Percentiles rank a stretch among this genome's conserved stretches.
Conservation (phyloP, 345 rosid genomes). For the Aegle marmelos region DNA sequence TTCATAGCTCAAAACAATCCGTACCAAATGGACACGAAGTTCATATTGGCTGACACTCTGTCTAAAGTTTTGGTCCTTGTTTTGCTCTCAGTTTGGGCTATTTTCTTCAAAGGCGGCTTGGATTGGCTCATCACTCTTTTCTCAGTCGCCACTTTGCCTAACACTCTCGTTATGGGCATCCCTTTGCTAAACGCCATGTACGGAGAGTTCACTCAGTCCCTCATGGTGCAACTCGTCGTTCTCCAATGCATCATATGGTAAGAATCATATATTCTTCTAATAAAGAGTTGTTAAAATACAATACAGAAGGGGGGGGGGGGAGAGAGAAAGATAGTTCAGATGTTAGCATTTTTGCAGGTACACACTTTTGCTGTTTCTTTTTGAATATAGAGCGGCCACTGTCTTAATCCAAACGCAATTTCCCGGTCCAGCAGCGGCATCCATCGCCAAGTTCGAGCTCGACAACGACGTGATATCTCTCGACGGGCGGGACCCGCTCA, state of each 20-base stretch:
- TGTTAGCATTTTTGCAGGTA: constrained; percentile 33
- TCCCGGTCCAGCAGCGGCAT: constrained; percentile 39
- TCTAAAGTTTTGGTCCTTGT: constrained; percentile 36
- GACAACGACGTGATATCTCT: constrained; percentile 51
- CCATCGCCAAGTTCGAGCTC: constrained; percentile 42
- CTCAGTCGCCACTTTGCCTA: constrained; percentile 47
- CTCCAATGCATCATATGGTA: constrained; percentile 51
- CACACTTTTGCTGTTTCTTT: constrained; percentile 44
- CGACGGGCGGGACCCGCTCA: constrained; percentile 49
- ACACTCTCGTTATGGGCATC: constrained; percentile 62
- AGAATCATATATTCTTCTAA: no score
- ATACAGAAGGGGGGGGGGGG: not conserved
- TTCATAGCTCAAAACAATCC: constrained; percentile 50
- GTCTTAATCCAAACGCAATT: constrained; percentile 38
- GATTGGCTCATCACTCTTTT: constrained; percentile 58
- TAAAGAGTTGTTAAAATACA: not conserved
- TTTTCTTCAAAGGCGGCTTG: constrained; percentile 30
- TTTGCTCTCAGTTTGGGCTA: constrained; percentile 26
- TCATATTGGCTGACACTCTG: constrained; percentile 44
- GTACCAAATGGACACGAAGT: constrained; percentile 47
- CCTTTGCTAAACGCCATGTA: constrained; percentile 56
- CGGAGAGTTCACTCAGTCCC: constrained; percentile 44
- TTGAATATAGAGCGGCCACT: constrained; percentile 51
- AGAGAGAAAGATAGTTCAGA: no score
- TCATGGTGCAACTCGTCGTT: constrained; percentile 57